Conservation (phyloP, 495 filamentous ascomycete species). For the Talaromyces adpressus region DNA sequence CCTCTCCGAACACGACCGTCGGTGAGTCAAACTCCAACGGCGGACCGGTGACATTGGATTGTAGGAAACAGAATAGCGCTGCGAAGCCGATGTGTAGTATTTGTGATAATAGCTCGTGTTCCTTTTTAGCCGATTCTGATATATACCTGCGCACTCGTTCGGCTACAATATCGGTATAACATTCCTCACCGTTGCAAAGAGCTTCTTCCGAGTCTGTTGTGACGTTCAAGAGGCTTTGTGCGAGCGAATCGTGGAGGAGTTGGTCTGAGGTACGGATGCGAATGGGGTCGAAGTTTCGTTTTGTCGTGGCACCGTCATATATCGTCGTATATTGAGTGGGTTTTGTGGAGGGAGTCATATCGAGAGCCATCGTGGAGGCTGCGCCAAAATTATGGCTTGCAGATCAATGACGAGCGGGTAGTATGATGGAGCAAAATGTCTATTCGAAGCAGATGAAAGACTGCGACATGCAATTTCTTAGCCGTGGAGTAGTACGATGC, state of each 20-base stretch:
- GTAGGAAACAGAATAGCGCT: constrained; percentile 77
- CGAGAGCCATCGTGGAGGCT: not conserved
- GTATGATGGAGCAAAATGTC: not conserved
- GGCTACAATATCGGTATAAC: constrained; percentile 32
- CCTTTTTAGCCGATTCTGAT: constrained; percentile 19
- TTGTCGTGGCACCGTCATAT: constrained; percentile 21
- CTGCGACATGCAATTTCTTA: not conserved
- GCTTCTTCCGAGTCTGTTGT: constrained; percentile 4
- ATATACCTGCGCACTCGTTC: constrained; percentile 11
- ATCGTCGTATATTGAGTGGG: constrained; percentile 20
- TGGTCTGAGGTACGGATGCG: constrained; percentile 22
- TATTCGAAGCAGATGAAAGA: not conserved
- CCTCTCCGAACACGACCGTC: constrained; percentile 46
- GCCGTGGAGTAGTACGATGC: not conserved
- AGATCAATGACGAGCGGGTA: not conserved
- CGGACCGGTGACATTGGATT: constrained; percentile 88
- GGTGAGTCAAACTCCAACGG: constrained; percentile 52
- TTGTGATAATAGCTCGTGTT: constrained; percentile 27
- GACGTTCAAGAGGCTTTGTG: constrained; percentile 30
- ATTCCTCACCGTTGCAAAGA: constrained; percentile 21
- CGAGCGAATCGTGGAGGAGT: constrained; percentile 31
- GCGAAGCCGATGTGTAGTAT: constrained; percentile 57
- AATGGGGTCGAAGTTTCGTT: constrained; percentile 30
- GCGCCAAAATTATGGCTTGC: not conserved
- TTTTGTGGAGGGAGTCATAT: not conserved